These are phyloP conservation scores for Clavispora vitiphila DNA, from an alignment of 805 yeast genomes.

Conservation along the genomic window DNA sequence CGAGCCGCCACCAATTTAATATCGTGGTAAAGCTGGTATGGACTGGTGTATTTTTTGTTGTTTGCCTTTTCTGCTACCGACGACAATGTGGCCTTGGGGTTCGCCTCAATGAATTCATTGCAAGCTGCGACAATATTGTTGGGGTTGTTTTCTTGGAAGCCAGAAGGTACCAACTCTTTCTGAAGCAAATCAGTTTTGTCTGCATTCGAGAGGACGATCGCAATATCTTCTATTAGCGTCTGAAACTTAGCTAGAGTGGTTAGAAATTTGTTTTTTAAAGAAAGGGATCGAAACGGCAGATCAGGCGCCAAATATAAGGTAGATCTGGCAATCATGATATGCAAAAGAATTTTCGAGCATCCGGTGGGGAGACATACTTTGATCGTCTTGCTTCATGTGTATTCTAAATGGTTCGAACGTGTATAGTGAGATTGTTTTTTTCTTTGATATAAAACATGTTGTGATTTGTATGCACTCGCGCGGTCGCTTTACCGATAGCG, in stretches of 20 bases:
- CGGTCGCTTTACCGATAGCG: not conserved
- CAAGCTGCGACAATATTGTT: slow-evolving; percentile 40
- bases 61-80: slow-evolving; percentile 42
- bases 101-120: slow-evolving; percentile 26
- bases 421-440: slow-evolving; percentile 4
- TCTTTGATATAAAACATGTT: not conserved
- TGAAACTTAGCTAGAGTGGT: not conserved
- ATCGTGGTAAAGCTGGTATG: slow-evolving; percentile 64
- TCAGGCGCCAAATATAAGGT: no score
- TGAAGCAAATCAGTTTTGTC: slow-evolving; percentile 9
- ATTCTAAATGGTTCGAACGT: not conserved
- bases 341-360: not conserved
- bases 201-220: slow-evolving; percentile 7
- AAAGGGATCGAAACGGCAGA: not conserved
- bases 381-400: not conserved
- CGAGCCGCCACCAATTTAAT: slow-evolving; percentile 50
- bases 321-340: not conserved
- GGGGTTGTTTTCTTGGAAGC: slow-evolving; percentile 44
- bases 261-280: not conserved
- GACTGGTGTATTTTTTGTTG: slow-evolving; percentile 34
- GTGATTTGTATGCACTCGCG: not conserved
- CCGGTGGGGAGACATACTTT: not conserved
- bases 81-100: slow-evolving; percentile 23
- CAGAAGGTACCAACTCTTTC: slow-evolving; percentile 34
- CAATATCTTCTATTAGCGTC: slow-evolving; percentile 13